These are phyloP conservation scores for Pulchroboletus neoregius DNA, from an alignment of 1,284 basidiomycete genomes.

Conservation along the genomic window DNA sequence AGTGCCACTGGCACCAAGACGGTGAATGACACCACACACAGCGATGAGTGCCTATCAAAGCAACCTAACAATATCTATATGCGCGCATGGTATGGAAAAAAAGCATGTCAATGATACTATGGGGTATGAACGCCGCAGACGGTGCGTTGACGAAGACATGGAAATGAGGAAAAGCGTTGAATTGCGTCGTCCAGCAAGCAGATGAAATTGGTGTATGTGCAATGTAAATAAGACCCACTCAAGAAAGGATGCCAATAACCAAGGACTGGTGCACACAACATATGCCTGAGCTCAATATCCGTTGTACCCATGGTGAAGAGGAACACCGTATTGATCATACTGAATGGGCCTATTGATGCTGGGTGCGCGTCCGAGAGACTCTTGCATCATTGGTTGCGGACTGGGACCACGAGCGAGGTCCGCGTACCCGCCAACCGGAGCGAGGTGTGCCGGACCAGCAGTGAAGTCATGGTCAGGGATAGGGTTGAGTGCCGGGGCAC, in stretches of 20 bases:
- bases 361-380: slow-evolving; percentile 44
- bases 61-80: slow-evolving; percentile 12
- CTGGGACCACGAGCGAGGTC: slow-evolving; percentile 66
- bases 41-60: slow-evolving; percentile 9
- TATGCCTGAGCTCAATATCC: slow-evolving; percentile 18
- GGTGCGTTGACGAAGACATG: slow-evolving; percentile 5
- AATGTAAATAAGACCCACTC: slow-evolving; percentile 1
- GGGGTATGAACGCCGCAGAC: slow-evolving; percentile 29
- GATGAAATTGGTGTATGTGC: slow-evolving; percentile 6
- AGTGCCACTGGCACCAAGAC: slow-evolving; percentile 4
- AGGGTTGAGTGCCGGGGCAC: slow-evolving; percentile 34
- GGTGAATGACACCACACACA: slow-evolving; percentile 5
- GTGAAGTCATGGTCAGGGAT: slow-evolving; percentile 82
- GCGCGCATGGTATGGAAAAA: slow-evolving; percentile 1
- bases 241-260: background rate
- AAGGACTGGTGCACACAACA: background rate
- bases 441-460: slow-evolving; percentile 52
- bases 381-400: slow-evolving; percentile 61
- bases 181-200: slow-evolving; percentile 36
- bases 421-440: slow-evolving; percentile 73
- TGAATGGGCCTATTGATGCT: slow-evolving; percentile 37
- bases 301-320: slow-evolving; percentile 55
- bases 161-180: slow-evolving; percentile 5
- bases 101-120: background rate
- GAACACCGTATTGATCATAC: slow-evolving; percentile 53